Percentiles rank a stretch among this genome's conserved stretches.
phyloP scores from a whole-genome alignment of 768 basidiomycete genomes.

The Amanita jacksonii region DNA sequence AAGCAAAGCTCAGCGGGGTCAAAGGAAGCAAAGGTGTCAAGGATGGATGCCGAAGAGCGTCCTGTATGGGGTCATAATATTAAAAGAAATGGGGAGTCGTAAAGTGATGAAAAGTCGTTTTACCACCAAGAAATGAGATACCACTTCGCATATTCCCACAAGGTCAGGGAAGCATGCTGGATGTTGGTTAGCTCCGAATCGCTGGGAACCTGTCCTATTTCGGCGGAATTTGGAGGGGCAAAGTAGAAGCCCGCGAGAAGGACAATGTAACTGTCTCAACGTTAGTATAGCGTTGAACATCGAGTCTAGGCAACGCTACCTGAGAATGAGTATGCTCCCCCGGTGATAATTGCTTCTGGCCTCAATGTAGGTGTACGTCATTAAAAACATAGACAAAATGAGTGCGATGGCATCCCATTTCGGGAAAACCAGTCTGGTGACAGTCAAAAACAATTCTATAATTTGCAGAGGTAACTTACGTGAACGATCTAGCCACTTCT shows the following conservation, averaged over 20 bases:
- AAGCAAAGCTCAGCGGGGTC: not conserved
- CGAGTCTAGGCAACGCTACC: slow-evolving; percentile 34
- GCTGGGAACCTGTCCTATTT: slow-evolving; percentile 27
- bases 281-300: not conserved
- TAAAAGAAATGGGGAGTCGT: not conserved
- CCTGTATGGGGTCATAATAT: too few species aligned
- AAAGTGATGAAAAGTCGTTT: not conserved
- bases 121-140: slow-evolving; percentile 23
- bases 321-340: slow-evolving; percentile 89
- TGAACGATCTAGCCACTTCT: slow-evolving; percentile 82
- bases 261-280: slow-evolving; percentile 68
- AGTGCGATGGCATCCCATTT: slow-evolving; percentile 96
- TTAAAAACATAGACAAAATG: slow-evolving; percentile 91
- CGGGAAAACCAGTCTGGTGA: slow-evolving; percentile 83
- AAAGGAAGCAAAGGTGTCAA: too few species aligned
- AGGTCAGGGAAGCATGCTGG: slow-evolving; percentile 28
- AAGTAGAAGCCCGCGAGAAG: slow-evolving; percentile 89
- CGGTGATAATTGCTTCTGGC: slow-evolving; percentile 98
- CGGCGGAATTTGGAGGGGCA: slow-evolving; percentile 47
- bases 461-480: slow-evolving; percentile 45
- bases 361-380: slow-evolving; percentile 99
- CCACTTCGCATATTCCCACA: slow-evolving; percentile 32
- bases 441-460: slow-evolving; percentile 6
- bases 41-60: not conserved
- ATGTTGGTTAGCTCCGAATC: slow-evolving; percentile 12